A percentile compares a stretch with the other conserved stretches of the same genome.
Conservation (phyloP, 306 rosid genomes). For the Trifolium dubium region DNA sequence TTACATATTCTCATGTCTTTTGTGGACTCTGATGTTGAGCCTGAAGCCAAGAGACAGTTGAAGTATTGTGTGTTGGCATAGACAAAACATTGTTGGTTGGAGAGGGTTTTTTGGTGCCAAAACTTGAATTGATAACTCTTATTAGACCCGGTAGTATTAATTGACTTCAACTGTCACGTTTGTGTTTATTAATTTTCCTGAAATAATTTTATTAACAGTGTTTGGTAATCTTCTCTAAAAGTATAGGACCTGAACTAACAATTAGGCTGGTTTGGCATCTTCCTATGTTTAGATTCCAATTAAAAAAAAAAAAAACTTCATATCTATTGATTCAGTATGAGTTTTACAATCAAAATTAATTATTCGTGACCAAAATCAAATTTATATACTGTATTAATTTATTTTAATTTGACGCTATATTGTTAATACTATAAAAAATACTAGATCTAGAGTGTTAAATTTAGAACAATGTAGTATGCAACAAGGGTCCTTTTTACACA, state of each 20-base stretch:
- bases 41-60: slow-evolving; percentile 10
- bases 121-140: neutral
- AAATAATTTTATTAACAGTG: neutral
- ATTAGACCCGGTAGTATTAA: neutral
- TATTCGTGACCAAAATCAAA: neutral
- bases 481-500: too few relatives aligned
- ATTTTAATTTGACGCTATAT: too few relatives aligned
- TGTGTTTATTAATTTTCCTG: slow-evolving; percentile 10
- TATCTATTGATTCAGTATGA: neutral
- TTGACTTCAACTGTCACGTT: slow-evolving; percentile 1
- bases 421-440: too few relatives aligned
- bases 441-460: too few relatives aligned
- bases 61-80: slow-evolving; percentile 26
- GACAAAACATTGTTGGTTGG: slow-evolving; percentile 11
- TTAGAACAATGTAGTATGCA: too few relatives aligned
- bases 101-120: slow-evolving; percentile 10
- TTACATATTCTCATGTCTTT: slow-evolving; percentile 12
- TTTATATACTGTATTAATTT: neutral
- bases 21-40: slow-evolving; percentile 16
- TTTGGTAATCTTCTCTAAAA: neutral
- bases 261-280: neutral
- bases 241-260: neutral
- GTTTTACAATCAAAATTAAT: neutral
- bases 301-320: neutral
- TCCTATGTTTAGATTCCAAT: neutral